Percentiles rank a stretch among this genome's conserved stretches.
Conservation (phyloP, 2,329 filamentous ascomycete species). For the Diaporthe citriasiana region DNA sequence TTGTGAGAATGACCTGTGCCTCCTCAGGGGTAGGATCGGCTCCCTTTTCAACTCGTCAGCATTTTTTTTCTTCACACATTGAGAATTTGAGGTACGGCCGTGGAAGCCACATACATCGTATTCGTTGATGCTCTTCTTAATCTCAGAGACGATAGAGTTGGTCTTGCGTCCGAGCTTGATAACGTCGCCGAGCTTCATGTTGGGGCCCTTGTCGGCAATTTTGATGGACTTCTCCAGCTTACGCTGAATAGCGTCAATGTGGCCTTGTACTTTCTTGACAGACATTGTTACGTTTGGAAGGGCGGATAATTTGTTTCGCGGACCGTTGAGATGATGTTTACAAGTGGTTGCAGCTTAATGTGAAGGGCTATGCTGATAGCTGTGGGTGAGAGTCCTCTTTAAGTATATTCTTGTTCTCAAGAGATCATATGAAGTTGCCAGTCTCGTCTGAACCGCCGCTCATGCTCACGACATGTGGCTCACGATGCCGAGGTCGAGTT, state of each 20-base stretch:
- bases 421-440: slow-evolving; percentile 17
- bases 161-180: slow-evolving; percentile 49
- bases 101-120: slow-evolving; percentile 44
- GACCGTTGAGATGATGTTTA: not conserved
- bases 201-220: slow-evolving; percentile 47
- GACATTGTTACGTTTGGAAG: slow-evolving; percentile 36
- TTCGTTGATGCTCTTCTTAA: slow-evolving; percentile 48
- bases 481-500: slow-evolving; percentile 29
- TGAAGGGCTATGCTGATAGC: fast-evolving
- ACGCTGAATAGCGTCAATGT: slow-evolving; percentile 47
- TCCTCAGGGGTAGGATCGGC: slow-evolving; percentile 44
- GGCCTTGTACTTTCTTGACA: slow-evolving; percentile 46
- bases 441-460: not conserved
- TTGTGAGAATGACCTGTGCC: slow-evolving; percentile 44
- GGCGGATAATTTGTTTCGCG: not conserved
- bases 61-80: not conserved
- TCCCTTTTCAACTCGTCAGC: slow-evolving; percentile 35
- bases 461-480: slow-evolving; percentile 25
- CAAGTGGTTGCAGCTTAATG: not conserved
- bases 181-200: slow-evolving; percentile 46
- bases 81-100: not conserved
- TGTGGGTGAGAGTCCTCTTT: not conserved
- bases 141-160: slow-evolving; percentile 48
- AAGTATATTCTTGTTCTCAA: not conserved
- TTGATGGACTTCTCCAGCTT: slow-evolving; percentile 48